phyloP scores from a whole-genome alignment of 1,284 basidiomycete genomes.

The Rhodotorula sp. region DNA sequence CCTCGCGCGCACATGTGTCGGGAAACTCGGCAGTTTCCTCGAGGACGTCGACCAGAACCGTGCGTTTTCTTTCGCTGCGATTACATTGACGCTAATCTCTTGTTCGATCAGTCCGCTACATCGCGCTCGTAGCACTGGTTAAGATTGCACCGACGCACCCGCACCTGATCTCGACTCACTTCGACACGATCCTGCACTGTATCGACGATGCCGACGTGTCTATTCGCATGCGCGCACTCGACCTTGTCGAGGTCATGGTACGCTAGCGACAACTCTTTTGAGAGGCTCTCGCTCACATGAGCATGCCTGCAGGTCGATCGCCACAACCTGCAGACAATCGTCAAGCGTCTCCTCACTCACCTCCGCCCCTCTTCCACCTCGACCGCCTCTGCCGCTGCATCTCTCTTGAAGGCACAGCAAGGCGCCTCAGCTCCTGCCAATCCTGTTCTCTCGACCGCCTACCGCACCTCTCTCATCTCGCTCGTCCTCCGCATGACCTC shows the following conservation, averaged over 20 bases:
- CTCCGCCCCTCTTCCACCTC: constrained; percentile 62
- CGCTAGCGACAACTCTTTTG: constrained; percentile 37
- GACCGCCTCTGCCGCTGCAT: constrained; percentile 57
- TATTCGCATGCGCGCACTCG: constrained; percentile 91
- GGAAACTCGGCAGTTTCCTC: constrained; percentile 89
- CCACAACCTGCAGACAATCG: constrained; percentile 81
- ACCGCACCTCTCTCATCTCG: constrained; percentile 56
- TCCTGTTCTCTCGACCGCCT: constrained; percentile 53
- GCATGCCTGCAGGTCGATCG: constrained; percentile 65
- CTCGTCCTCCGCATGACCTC: constrained; percentile 43
- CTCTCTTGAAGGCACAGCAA: constrained; percentile 58
- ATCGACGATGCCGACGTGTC: constrained; percentile 92
- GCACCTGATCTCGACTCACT: constrained; percentile 85
- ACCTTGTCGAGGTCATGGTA: constrained; percentile 91
- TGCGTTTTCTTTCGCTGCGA: constrained; percentile 49
- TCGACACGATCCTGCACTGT: constrained; percentile 85
- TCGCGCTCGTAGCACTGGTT: constrained; percentile 88
- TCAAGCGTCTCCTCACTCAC: constrained; percentile 82
- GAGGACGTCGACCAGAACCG: constrained; percentile 93
- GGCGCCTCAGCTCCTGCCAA: constrained; percentile 49
- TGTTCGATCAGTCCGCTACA: constrained; percentile 77
- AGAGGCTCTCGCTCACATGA: neutral
- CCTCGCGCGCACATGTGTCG: constrained; percentile 84
- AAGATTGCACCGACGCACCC: constrained; percentile 94
- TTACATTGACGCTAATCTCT: neutral